These are phyloP conservation scores for Candida dendrica DNA, from an alignment of 805 yeast species.

Conservation along the genomic window DNA sequence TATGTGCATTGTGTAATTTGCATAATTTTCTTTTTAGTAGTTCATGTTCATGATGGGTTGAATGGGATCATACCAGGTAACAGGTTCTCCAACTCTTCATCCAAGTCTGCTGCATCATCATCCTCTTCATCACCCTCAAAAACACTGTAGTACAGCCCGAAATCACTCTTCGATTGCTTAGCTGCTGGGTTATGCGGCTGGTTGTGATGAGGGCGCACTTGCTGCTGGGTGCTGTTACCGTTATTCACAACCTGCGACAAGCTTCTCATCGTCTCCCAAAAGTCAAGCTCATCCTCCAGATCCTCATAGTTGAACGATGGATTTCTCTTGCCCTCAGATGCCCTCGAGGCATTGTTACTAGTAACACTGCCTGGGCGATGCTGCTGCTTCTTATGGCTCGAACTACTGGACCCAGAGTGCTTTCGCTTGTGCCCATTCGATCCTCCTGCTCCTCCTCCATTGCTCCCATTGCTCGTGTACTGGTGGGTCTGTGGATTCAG, in stretches of 20 bases:
- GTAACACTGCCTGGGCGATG: not conserved
- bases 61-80: conserved; percentile 13
- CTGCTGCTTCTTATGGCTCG: conserved; percentile 9
- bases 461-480: not conserved
- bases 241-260: conserved; percentile 35
- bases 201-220: not conserved
- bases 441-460: too few relatives aligned
- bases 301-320: conserved; percentile 30
- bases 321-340: conserved; percentile 7
- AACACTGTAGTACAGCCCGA: conserved; percentile 4
- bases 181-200: not conserved
- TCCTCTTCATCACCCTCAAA: conserved; percentile 8
- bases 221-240: conserved; percentile 5
- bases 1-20: too few relatives aligned
- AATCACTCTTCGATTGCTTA: not conserved
- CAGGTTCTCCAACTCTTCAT: conserved; percentile 12
- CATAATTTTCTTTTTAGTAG: too few relatives aligned
- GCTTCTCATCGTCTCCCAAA: conserved; percentile 64
- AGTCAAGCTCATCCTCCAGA: conserved; percentile 57
- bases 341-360: conserved; percentile 5
- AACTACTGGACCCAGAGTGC: conserved; percentile 13
- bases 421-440: conserved; percentile 7
- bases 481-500: conserved; percentile 28
- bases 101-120: conserved; percentile 10
- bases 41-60: conserved; percentile 14